Percentiles rank a stretch among this genome's conserved stretches.
phyloP scores from a whole-genome alignment of 2,329 filamentous ascomycete genomes.

The Aspergillus pseudoviridinutans region DNA sequence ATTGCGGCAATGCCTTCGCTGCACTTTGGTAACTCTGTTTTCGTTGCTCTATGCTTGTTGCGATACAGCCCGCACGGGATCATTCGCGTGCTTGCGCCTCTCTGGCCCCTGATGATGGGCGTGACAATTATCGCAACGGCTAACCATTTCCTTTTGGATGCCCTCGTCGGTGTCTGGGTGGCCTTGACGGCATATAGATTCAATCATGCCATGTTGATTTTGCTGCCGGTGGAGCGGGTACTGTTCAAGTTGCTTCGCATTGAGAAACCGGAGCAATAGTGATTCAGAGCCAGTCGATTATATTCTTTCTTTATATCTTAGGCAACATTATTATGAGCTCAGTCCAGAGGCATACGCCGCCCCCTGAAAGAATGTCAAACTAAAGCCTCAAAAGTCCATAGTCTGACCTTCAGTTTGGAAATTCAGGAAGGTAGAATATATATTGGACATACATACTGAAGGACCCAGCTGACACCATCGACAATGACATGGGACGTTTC shows the following conservation, averaged over 20 bases:
- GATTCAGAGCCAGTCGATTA: background rate
- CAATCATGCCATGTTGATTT: conserved; percentile 18
- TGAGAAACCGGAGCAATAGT: conserved; percentile 18
- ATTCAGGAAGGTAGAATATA: background rate
- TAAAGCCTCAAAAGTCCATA: background rate
- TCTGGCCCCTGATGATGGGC: conserved; percentile 44
- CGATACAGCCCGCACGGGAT: conserved; percentile 41
- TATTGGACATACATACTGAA: background rate
- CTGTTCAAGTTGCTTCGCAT: conserved; percentile 17
- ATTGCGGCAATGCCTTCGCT: conserved; percentile 50
- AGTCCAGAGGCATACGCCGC: background rate
- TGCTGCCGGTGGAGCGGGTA: conserved; percentile 20
- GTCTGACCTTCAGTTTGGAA: background rate
- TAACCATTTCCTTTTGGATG: conserved; percentile 66
- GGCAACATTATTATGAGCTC: background rate
- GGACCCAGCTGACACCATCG: background rate
- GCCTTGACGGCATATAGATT: conserved; percentile 20
- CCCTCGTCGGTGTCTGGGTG: conserved; percentile 54
- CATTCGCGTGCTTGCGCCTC: conserved; percentile 34
- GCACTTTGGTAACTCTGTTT: conserved; percentile 41
- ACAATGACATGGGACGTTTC: background rate
- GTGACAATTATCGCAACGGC: conserved; percentile 63
- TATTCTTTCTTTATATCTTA: background rate
- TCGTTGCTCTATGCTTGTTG: conserved; percentile 27
- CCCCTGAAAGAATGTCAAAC: background rate